Percentiles rank a stretch among this genome's conserved stretches.
phyloP scores from a whole-genome alignment of 768 basidiomycete genomes.

The Lactarius trivialis region DNA sequence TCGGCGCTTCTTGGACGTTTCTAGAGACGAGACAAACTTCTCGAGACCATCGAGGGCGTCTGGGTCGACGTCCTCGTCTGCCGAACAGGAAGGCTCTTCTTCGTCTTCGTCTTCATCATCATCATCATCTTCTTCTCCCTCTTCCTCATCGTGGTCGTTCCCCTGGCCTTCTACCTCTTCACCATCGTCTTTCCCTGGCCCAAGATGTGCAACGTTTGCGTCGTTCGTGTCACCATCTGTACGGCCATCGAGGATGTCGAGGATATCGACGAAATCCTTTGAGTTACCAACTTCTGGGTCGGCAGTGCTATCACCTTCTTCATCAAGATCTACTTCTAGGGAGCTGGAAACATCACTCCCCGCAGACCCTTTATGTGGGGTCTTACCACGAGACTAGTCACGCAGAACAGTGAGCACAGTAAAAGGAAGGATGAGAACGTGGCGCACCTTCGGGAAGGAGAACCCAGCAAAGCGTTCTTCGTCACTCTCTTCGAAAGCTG shows the following conservation, averaged over 20 bases:
- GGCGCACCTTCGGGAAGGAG: constrained; percentile 33
- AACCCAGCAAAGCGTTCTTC: constrained; percentile 73
- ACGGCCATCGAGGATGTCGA: constrained; percentile 27
- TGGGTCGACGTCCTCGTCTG: constrained; percentile 45
- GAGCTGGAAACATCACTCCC: not conserved
- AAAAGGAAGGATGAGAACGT: not conserved
- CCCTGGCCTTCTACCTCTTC: constrained; percentile 19
- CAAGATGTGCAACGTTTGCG: not conserved
- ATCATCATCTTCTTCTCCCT: constrained; percentile 33
- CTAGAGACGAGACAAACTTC: constrained; percentile 63
- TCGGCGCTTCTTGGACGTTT: constrained; percentile 67
- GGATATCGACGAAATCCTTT: constrained; percentile 26
- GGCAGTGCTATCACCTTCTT: constrained; percentile 32
- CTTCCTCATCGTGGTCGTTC: constrained; percentile 34
- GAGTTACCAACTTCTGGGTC: constrained; percentile 32
- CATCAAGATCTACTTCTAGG: constrained; percentile 30
- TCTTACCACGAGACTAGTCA: constrained; percentile 5
- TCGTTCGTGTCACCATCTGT: constrained; percentile 26
- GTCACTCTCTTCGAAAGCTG: constrained; percentile 76
- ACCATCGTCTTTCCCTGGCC: constrained; percentile 4
- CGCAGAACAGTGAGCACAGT: not conserved
- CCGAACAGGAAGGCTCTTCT: constrained; percentile 37
- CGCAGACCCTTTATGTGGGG: not conserved
- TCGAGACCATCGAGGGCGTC: constrained; percentile 65
- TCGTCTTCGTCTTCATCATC: constrained; percentile 43